Evolutionary conservation across 768 basidiomycete species (phyloP).

Genomic region (Termitomyces sp.): DNA sequence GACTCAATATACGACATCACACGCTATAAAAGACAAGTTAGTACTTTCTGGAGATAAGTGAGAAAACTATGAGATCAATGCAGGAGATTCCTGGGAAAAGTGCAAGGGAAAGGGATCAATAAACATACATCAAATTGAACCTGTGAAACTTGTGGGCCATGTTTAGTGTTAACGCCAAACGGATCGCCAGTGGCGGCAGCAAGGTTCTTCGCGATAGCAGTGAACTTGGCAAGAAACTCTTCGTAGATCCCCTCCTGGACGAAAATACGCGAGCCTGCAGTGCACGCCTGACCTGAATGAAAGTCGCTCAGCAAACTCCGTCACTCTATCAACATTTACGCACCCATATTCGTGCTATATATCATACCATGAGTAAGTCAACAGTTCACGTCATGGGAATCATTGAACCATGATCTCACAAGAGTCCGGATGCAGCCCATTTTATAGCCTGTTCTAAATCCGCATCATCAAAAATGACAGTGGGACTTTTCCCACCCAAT

Average conservation of each 20-base stretch:
- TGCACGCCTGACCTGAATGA: slow-evolving; percentile 58
- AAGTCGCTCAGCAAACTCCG: background rate
- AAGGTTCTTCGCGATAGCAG: slow-evolving; percentile 38
- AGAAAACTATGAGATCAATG: background rate
- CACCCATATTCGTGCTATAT: slow-evolving; percentile 31
- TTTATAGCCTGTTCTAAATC: slow-evolving; percentile 66
- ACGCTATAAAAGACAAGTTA: slow-evolving; percentile 32
- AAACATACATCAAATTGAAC: slow-evolving; percentile 58
- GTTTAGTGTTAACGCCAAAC: slow-evolving; percentile 46
- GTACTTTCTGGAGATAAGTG: background rate
- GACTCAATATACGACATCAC: slow-evolving; percentile 72
- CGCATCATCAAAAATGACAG: slow-evolving; percentile 69
- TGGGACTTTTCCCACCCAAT: slow-evolving; percentile 73
- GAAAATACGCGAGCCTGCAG: slow-evolving; percentile 79
- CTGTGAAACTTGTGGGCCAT: slow-evolving; percentile 73
- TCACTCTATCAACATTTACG: background rate
- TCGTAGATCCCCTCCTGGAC: slow-evolving; percentile 80
- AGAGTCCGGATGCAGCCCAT: slow-evolving; percentile 70
- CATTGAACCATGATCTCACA: slow-evolving; percentile 36
- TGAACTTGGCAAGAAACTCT: slow-evolving; percentile 60
- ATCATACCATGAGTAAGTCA: background rate
- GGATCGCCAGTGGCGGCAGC: slow-evolving; percentile 55
- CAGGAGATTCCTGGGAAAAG: background rate
- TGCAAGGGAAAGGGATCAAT: background rate
- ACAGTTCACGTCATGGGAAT: background rate